Evolutionary conservation across 2,329 filamentous ascomycete genomes (phyloP).

Genomic region (Epichloe bromicola): DNA sequence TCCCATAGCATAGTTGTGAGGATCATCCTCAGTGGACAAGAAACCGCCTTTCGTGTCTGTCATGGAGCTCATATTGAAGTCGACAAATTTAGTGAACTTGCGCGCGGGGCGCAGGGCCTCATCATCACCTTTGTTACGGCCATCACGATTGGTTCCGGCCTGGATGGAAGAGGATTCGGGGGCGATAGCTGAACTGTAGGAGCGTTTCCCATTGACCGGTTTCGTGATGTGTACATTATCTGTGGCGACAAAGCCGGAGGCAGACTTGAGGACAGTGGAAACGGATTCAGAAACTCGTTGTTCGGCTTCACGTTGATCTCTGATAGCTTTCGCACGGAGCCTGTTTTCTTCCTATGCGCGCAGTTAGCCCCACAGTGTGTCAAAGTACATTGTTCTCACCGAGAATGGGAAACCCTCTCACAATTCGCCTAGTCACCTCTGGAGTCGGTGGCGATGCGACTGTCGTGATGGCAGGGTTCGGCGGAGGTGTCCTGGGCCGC

Average conservation of each 20-base stretch:
- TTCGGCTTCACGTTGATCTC: slow-evolving; percentile 58
- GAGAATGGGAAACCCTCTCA: slow-evolving; percentile 19
- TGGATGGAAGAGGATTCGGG: slow-evolving; percentile 17
- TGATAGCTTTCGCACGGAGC: slow-evolving; percentile 76
- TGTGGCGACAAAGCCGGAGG: slow-evolving; percentile 61
- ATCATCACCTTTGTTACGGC: slow-evolving; percentile 35
- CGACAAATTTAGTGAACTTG: slow-evolving; percentile 89
- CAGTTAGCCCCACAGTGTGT: slow-evolving; percentile 8
- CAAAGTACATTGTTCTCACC: background rate
- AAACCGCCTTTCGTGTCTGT: slow-evolving; percentile 96
- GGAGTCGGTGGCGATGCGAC: slow-evolving; percentile 37
- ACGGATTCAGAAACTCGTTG: slow-evolving; percentile 31
- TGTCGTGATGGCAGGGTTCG: slow-evolving; percentile 14
- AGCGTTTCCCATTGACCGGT: slow-evolving; percentile 47
- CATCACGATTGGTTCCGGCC: slow-evolving; percentile 56
- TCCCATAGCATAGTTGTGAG: slow-evolving; percentile 63
- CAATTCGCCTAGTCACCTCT: slow-evolving; percentile 41
- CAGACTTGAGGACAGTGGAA: slow-evolving; percentile 32
- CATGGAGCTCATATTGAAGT: slow-evolving; percentile 98
- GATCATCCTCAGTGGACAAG: slow-evolving; percentile 80
- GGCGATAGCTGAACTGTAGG: slow-evolving; percentile 48
- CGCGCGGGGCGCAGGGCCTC: slow-evolving; percentile 56
- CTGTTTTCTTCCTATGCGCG: slow-evolving; percentile 64
- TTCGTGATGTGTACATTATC: slow-evolving; percentile 44
- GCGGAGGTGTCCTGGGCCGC: slow-evolving; percentile 29